phyloP scores from a whole-genome alignment of 352 stramenopile genomes.

The Phytophthora megakarya region DNA sequence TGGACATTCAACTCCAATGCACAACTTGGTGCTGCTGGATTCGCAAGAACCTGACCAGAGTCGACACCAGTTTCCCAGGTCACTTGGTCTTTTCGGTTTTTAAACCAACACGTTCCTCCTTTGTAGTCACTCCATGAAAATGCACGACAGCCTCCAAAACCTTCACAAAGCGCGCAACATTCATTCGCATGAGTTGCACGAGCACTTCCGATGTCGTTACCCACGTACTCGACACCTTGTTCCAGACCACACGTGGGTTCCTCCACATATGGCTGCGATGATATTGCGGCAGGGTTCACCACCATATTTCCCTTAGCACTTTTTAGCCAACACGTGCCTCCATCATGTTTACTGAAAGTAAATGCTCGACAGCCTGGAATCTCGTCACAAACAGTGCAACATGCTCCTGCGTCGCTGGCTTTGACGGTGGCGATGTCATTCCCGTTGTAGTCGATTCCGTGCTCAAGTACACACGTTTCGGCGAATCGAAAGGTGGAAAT shows the following conservation, averaged over 20 bases:
- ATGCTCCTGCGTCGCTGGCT: constrained; percentile 13
- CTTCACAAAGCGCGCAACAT: constrained; percentile 35
- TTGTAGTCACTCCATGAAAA: constrained; percentile 59
- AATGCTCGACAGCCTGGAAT: constrained; percentile 44
- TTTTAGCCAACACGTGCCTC: constrained; percentile 43
- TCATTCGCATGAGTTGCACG: constrained; percentile 8
- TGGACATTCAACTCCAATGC: constrained; percentile 35
- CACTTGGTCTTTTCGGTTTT: constrained; percentile 39
- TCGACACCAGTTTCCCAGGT: constrained; percentile 15
- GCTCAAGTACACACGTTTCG: constrained; percentile 26
- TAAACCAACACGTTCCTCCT: constrained; percentile 61
- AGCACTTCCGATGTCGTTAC: constrained; percentile 38
- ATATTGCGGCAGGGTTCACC: constrained; percentile 14
- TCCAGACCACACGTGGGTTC: constrained; percentile 36
- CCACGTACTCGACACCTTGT: constrained; percentile 29
- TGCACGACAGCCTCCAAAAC: constrained; percentile 37
- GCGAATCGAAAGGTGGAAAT: constrained; percentile 24
- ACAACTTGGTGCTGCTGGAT: constrained; percentile 28
- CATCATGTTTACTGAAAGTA: constrained; percentile 30
- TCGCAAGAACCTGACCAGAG: constrained; percentile 29
- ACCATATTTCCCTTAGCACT: constrained; percentile 36
- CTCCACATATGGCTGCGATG: constrained; percentile 17
- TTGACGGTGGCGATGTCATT: constrained; percentile 29
- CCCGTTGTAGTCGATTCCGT: constrained; percentile 34
- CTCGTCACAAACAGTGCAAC: constrained; percentile 31